Conservation (phyloP, 2,329 filamentous ascomycete genomes). For the Diplodia sapinea region DNA sequence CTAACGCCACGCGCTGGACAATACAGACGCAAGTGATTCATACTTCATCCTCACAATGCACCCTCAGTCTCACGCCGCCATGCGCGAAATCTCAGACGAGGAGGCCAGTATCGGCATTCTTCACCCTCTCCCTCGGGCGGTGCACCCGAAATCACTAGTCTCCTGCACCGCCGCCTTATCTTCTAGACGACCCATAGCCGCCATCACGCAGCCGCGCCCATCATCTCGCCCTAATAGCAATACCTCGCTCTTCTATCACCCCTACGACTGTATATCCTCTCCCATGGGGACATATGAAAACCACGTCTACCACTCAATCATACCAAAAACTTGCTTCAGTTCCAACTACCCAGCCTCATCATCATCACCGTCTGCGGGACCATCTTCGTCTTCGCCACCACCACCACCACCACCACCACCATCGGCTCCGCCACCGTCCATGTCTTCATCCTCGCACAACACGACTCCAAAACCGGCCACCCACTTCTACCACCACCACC, state of each 20-base stretch:
- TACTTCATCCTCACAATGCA: not conserved
- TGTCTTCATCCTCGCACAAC: not conserved
- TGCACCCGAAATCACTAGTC: not conserved
- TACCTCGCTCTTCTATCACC: not conserved
- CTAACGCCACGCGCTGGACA: not conserved
- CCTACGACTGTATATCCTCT: conserved; percentile 1
- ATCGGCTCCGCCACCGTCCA: not conserved
- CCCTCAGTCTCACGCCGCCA: not conserved
- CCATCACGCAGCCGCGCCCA: not conserved
- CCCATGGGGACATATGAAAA: not conserved
- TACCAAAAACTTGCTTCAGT: not conserved
- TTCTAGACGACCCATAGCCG: not conserved
- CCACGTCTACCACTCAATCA: not conserved
- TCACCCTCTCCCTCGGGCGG: not conserved
- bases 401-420: too few species aligned
- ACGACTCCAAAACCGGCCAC: not conserved
- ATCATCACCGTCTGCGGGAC: not conserved
- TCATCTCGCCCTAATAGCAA: not conserved
- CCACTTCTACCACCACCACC: not conserved
- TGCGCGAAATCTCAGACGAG: not conserved
- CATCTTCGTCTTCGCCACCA: not conserved
- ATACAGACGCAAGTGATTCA: not conserved
- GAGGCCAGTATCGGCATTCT: not conserved
- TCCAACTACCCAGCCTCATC: not conserved
- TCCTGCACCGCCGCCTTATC: not conserved